phyloP scores from a whole-genome alignment of 352 stramenopile genomes.

The Globisporangium paroecandrum region DNA sequence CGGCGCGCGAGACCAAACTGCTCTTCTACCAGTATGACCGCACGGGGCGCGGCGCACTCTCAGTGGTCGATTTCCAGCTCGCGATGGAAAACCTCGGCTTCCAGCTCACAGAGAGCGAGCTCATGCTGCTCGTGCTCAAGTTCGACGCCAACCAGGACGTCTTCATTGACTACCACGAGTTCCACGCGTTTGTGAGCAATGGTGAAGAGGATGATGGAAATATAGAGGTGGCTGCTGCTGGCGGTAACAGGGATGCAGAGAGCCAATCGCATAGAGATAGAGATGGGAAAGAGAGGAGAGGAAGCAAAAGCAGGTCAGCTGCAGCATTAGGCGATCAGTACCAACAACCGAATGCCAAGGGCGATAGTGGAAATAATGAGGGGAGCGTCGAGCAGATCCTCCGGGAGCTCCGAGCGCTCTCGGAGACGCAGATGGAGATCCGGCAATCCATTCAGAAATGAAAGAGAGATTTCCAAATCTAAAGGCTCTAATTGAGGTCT shows the following conservation, averaged over 20 bases:
- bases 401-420: slow-evolving; percentile 38
- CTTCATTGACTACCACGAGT: slow-evolving; percentile 62
- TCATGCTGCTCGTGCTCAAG: slow-evolving; percentile 41
- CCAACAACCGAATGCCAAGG: not conserved
- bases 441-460: slow-evolving; percentile 17
- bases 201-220: not conserved
- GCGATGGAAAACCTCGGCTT: slow-evolving; percentile 56
- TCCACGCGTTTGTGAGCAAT: slow-evolving; percentile 45
- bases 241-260: not conserved
- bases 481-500: slow-evolving; percentile 1
- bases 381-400: slow-evolving; percentile 28
- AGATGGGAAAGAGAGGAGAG: not conserved
- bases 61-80: slow-evolving; percentile 40
- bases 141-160: slow-evolving; percentile 54
- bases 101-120: slow-evolving; percentile 37
- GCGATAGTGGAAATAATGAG: not conserved
- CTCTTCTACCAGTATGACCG: slow-evolving; percentile 55
- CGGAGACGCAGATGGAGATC: slow-evolving; percentile 37
- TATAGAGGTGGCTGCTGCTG: not conserved
- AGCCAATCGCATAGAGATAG: not conserved
- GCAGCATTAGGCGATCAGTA: not conserved
- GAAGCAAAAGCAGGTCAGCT: not conserved
- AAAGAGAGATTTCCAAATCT: not conserved
- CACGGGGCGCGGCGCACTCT: slow-evolving; percentile 30
- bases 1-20: slow-evolving; percentile 23